phyloP scores from a whole-genome alignment of 2,329 filamentous ascomycete species.

The Colletotrichum sansevieriae region DNA sequence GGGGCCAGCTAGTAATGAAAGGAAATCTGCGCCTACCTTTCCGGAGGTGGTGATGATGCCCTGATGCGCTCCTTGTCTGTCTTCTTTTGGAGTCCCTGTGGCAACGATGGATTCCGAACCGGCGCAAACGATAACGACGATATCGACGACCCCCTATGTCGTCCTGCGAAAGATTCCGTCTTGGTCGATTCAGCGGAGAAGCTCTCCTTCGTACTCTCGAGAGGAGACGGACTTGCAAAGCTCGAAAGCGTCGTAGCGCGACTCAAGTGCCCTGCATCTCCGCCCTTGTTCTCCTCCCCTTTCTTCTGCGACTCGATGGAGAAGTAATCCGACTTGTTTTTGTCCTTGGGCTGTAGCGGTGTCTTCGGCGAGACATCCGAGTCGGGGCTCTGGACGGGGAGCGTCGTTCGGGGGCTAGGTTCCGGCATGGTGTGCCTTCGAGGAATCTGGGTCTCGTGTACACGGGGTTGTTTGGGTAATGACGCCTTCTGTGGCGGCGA shows the following conservation, averaged over 20 bases:
- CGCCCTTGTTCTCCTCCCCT: conserved; percentile 16
- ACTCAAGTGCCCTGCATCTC: conserved; percentile 19
- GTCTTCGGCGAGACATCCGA: conserved; percentile 60
- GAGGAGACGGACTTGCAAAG: conserved; percentile 29
- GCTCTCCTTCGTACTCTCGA: conserved; percentile 27
- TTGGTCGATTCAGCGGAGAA: conserved; percentile 28
- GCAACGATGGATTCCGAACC: conserved; percentile 59
- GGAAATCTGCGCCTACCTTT: conserved; percentile 56
- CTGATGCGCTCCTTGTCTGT: conserved; percentile 58
- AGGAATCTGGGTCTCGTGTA: background rate
- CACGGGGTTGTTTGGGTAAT: conserved; percentile 13
- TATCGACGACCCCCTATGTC: conserved; percentile 56
- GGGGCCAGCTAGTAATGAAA: background rate
- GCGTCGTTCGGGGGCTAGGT: conserved; percentile 44
- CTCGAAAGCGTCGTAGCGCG: conserved; percentile 37
- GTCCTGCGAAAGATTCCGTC: conserved; percentile 17
- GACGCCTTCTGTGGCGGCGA: conserved; percentile 12
- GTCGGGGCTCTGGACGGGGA: conserved; percentile 52
- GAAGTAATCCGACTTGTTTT: conserved; percentile 47
- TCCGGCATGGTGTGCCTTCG: conserved; percentile 37
- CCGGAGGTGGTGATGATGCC: conserved; percentile 62
- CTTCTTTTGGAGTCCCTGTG: conserved; percentile 62
- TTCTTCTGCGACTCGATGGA: conserved; percentile 33
- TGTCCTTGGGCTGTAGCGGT: conserved; percentile 43
- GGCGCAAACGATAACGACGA: conserved; percentile 62